Percentiles rank a stretch among this genome's conserved stretches.
Evolutionary conservation across 2,329 filamentous ascomycete genomes (phyloP).

Genomic region (Exserohilum turcica): DNA sequence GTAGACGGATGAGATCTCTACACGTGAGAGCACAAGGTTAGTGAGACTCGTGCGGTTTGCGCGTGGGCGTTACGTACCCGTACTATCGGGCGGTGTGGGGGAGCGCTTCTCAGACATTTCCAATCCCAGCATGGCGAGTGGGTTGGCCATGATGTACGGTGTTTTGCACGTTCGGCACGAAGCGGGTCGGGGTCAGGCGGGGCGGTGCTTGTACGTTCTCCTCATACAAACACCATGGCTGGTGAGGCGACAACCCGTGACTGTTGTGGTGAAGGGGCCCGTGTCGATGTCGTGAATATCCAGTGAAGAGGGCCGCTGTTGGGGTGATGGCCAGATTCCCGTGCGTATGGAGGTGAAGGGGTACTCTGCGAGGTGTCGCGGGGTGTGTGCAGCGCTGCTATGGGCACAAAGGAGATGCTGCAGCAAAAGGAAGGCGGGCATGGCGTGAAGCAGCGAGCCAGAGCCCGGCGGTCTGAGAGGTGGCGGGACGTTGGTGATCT

Average conservation of each 20-base stretch:
- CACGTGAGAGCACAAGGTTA: not conserved
- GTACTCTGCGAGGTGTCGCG: not conserved
- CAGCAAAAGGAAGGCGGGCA: not conserved
- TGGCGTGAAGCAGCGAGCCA: conserved; percentile 2
- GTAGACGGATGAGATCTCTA: conserved; percentile 32
- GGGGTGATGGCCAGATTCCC: too few species aligned
- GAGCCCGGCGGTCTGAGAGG: not conserved
- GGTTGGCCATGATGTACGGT: conserved; percentile 12
- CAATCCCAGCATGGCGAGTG: conserved; percentile 12
- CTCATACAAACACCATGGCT: conserved; percentile 25
- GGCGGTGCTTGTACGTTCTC: conserved; percentile 9
- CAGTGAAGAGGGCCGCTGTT: not conserved
- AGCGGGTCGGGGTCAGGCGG: conserved; percentile 4
- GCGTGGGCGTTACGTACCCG: conserved; percentile 16
- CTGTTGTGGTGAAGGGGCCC: not conserved
- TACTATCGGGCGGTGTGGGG: conserved; percentile 35
- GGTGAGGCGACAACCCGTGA: conserved; percentile 12
- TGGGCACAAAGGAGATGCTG: conserved; percentile 6
- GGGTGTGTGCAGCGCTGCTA: conserved; percentile 10
- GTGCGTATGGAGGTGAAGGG: not conserved
- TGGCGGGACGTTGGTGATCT: conserved; percentile 3
- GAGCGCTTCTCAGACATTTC: conserved; percentile 25
- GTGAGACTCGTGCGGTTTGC: not conserved
- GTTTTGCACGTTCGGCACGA: conserved; percentile 12
- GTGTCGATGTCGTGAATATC: conserved; percentile 9